Percentiles rank a stretch among this genome's conserved stretches.
Conservation (phyloP, 1,139 yeast genomes). For the Candida mesenterica region DNA sequence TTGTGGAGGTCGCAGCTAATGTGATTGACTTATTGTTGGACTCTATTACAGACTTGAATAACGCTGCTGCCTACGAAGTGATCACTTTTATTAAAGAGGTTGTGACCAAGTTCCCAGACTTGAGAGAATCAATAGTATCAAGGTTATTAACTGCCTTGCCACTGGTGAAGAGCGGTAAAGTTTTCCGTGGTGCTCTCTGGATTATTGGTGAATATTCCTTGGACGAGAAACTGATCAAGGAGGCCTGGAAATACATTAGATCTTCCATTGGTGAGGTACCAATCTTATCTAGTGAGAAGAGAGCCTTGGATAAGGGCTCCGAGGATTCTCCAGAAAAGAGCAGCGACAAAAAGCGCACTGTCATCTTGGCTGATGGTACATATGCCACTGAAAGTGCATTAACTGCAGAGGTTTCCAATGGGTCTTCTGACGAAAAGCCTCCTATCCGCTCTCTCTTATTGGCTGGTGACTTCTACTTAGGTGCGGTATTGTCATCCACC, state of each 20-base stretch:
- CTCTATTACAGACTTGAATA: conserved; percentile 78
- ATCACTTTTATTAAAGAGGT: conserved; percentile 89
- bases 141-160: conserved; percentile 66
- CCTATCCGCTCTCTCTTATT: conserved; percentile 81
- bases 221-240: conserved; percentile 71
- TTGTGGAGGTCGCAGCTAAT: conserved; percentile 86
- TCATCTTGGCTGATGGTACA: conserved; percentile 95
- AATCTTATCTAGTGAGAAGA: conserved; percentile 72
- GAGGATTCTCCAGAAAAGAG: conserved; percentile 29
- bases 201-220: conserved; percentile 87
- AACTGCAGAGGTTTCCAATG: conserved; percentile 38
- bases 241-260: conserved; percentile 86
- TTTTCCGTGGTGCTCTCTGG: conserved; percentile 94
- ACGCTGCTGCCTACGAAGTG: conserved; percentile 86
- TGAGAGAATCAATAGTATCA: conserved; percentile 64
- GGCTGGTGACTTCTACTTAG: conserved; percentile 88
- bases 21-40: conserved; percentile 89
- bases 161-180: conserved; percentile 79
- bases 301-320: conserved; percentile 35
- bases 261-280: conserved; percentile 89
- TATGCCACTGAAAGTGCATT: conserved; percentile 95
- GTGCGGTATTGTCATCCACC: conserved; percentile 84
- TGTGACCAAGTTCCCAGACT: conserved; percentile 84
- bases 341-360: conserved; percentile 57
- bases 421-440: conserved; percentile 37